phyloP scores from a whole-genome alignment of 2,329 filamentous ascomycete genomes.

The Rhinocladiella similis region DNA sequence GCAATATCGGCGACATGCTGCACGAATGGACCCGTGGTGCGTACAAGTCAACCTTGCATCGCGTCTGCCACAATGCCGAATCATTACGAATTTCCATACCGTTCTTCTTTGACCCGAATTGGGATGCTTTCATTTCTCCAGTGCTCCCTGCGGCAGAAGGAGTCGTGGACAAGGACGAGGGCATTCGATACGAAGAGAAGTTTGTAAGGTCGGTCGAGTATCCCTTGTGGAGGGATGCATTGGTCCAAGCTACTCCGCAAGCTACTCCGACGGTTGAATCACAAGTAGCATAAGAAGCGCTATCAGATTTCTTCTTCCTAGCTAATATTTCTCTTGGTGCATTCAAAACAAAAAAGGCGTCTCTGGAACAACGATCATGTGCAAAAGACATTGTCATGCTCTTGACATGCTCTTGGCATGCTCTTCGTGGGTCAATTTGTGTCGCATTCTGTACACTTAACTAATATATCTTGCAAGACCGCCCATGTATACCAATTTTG shows the following conservation, averaged over 20 bases:
- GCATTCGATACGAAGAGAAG: neutral
- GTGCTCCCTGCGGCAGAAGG: conserved; percentile 6
- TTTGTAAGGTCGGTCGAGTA: neutral
- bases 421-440: too few relatives aligned
- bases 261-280: too few relatives aligned
- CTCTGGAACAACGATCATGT: too few relatives aligned
- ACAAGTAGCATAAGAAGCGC: too few relatives aligned
- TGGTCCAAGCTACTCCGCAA: neutral
- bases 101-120: conserved; percentile 24
- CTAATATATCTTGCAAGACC: too few relatives aligned
- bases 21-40: conserved; percentile 47
- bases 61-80: conserved; percentile 52
- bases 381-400: too few relatives aligned
- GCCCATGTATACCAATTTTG: too few relatives aligned
- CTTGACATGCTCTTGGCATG: too few relatives aligned
- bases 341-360: too few relatives aligned
- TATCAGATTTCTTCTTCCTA: too few relatives aligned
- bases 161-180: neutral
- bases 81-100: conserved; percentile 19
- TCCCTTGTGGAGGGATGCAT: neutral
- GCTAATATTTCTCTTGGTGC: too few relatives aligned
- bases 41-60: conserved; percentile 56
- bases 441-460: too few relatives aligned
- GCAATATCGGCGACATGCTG: conserved; percentile 34
- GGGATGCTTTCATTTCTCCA: conserved; percentile 19